Base-by-base conservation (phyloP, 805 yeast genomes). In the Wickerhamiella vanderwaltii region DNA sequence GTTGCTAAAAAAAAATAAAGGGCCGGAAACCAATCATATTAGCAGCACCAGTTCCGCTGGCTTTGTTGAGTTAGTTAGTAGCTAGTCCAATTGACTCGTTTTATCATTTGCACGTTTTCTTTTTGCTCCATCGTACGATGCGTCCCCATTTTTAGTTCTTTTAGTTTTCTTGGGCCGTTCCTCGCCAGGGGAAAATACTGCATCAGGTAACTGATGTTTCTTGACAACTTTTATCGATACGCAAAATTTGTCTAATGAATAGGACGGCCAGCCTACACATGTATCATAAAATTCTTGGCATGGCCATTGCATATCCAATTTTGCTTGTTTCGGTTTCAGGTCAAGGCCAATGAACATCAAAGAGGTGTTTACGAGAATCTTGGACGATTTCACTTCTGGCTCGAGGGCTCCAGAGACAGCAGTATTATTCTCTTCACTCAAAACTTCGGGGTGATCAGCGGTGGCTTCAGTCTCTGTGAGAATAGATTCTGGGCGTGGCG, bases 241-340 rank as follows among this genome's bases (percentile, higher is more conserved):
- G 18, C 75, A 64, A 46, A 76, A 68, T 7, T 68, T 60, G 33
- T 74, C 72, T 41, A 74, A 79, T 49, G 79, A 72, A 53, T 73
- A 91, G 29, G 68, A 67, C 16, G 68, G 67, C 75, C 88, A 83
- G 25, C 74, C 69, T 48, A 83, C 77, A 60, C 96, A 84, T 6
- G 84, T 62, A 32, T 71, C 77, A 62, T 73, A 85, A 58, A 88
- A 91, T 46, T 91, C 97, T 16, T 83, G 71, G 57, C 97, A 87
- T 15, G 95, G 95, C 48, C 77, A 72, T 53, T 81, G 94, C 44
- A 88, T 79, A 58, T 86, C 95, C 51, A 87, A 69, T 51, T 53
- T 51, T 35, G 52, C 51, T 18, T 72, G 75, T 39, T 71, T 70
- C 29, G 62, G 63, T 46, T 59, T 68, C 13, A 79, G 59, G 15